These are phyloP conservation scores for Brassica hybrid DNA, from an alignment of 441 rosid genomes.

Conservation along the genomic window DNA sequence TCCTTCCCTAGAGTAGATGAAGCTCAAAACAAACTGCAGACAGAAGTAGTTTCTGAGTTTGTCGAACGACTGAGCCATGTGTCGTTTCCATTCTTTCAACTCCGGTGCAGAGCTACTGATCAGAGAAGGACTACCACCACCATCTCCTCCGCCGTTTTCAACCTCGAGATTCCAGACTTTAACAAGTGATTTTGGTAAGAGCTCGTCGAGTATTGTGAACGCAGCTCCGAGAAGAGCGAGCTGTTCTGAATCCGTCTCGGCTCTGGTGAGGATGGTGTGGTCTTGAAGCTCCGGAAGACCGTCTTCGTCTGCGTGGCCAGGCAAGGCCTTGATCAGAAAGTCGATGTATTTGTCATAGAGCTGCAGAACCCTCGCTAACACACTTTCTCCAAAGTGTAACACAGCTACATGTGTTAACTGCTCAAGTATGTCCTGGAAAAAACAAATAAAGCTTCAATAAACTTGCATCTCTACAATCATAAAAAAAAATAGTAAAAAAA, in stretches of 20 bases:
- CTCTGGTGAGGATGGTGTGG: constrained; percentile 61
- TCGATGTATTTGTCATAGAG: constrained; percentile 86
- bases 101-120: constrained; percentile 56
- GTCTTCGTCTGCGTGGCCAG: constrained; percentile 92
- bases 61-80: constrained; percentile 88
- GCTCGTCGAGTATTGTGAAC: constrained; percentile 86
- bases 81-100: constrained; percentile 90
- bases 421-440: constrained; percentile 78
- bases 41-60: constrained; percentile 94
- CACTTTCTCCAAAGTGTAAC: constrained; percentile 82
- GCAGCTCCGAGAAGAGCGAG: constrained; percentile 94
- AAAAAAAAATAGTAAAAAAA: not conserved
- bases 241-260: constrained; percentile 93
- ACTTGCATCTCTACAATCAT: not conserved
- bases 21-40: constrained; percentile 89
- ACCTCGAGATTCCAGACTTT: constrained; percentile 68
- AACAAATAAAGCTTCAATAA: constrained; percentile 28
- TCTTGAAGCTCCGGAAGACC: constrained; percentile 83
- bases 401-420: constrained; percentile 80
- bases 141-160: constrained; percentile 54
- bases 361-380: constrained; percentile 71
- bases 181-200: constrained; percentile 64
- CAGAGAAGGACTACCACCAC: constrained; percentile 48
- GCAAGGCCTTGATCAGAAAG: constrained; percentile 74
- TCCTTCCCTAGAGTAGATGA: constrained; percentile 95